These are phyloP conservation scores for Monilinia polystroma DNA, from an alignment of 2,329 filamentous ascomycete genomes.

Conservation along the genomic window DNA sequence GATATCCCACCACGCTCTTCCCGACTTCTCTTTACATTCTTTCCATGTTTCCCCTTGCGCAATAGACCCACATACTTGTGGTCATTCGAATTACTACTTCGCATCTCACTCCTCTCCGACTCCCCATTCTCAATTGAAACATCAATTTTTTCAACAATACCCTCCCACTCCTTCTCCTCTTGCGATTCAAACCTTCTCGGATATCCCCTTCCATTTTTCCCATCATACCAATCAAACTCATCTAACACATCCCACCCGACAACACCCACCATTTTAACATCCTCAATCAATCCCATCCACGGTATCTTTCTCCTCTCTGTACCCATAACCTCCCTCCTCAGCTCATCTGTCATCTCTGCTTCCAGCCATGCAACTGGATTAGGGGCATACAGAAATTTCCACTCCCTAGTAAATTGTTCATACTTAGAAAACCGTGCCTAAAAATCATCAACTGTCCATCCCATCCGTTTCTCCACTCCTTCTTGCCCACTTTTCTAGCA, in stretches of 20 bases:
- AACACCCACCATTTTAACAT: neutral
- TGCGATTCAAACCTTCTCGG: neutral
- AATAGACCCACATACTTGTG: neutral
- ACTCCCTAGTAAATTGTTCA: slow-evolving; percentile 4
- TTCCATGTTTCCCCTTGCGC: neutral
- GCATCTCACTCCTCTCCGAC: neutral
- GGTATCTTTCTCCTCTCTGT: neutral
- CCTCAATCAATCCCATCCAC: slow-evolving; percentile 5
- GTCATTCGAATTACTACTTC: neutral
- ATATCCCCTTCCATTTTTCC: neutral
- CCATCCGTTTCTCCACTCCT: neutral
- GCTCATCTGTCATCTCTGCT: neutral
- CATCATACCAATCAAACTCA: slow-evolving; percentile 10
- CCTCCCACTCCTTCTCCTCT: neutral
- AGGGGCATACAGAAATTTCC: neutral
- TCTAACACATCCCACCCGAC: neutral
- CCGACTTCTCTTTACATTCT: slow-evolving; percentile 2
- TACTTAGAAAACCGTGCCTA: neutral
- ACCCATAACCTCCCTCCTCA: slow-evolving; percentile 1
- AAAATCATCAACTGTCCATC: slow-evolving; percentile 11
- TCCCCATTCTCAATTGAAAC: neutral
- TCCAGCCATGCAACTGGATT: slow-evolving; percentile 3
- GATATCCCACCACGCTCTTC: neutral
- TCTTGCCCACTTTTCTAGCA: neutral
- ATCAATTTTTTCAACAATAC: neutral